Percentiles rank a stretch among this genome's conserved stretches.
Evolutionary conservation across 163 green algal species (phyloP).

Genomic region (Smithsoniella earleae): DNA sequence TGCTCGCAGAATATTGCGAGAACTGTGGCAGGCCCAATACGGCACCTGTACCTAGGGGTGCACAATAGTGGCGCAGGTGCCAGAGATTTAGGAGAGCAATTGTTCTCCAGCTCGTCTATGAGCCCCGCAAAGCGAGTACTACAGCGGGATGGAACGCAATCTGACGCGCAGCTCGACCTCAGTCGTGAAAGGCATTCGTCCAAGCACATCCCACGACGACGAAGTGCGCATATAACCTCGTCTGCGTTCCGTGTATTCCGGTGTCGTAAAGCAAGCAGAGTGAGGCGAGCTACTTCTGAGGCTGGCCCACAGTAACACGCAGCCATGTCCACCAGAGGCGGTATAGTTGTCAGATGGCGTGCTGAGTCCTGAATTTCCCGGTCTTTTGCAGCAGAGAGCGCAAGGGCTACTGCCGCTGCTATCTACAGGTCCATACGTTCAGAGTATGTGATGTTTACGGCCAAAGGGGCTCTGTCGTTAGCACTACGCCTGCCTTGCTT

Average conservation of each 20-base stretch:
- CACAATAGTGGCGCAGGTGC: too few species aligned
- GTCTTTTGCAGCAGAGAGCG: slow-evolving; percentile 21
- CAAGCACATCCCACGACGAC: slow-evolving; percentile 1
- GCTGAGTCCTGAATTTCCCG: slow-evolving; percentile 29
- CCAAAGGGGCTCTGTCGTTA: background rate
- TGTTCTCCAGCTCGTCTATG: background rate
- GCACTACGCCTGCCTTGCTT: background rate
- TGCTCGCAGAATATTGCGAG: background rate
- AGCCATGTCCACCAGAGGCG: slow-evolving; percentile 17
- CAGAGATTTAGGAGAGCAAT: background rate
- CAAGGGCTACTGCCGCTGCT: slow-evolving; percentile 17
- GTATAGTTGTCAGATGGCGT: slow-evolving; percentile 23
- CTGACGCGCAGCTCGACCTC: background rate
- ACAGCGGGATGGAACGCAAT: background rate
- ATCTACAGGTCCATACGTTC: background rate
- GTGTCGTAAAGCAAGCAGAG: slow-evolving; percentile 2
- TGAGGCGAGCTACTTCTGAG: slow-evolving; percentile 13
- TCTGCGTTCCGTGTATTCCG: slow-evolving; percentile 14
- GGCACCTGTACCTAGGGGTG: background rate
- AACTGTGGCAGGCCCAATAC: background rate
- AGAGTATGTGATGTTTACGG: background rate
- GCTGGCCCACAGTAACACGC: slow-evolving; percentile 9
- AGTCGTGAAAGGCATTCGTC: slow-evolving; percentile 19
- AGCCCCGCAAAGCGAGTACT: slow-evolving; percentile 1
- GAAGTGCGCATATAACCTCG: background rate